Base-by-base conservation (phyloP, 768 basidiomycete species). In the Paxillus ammoniavirescens region DNA sequence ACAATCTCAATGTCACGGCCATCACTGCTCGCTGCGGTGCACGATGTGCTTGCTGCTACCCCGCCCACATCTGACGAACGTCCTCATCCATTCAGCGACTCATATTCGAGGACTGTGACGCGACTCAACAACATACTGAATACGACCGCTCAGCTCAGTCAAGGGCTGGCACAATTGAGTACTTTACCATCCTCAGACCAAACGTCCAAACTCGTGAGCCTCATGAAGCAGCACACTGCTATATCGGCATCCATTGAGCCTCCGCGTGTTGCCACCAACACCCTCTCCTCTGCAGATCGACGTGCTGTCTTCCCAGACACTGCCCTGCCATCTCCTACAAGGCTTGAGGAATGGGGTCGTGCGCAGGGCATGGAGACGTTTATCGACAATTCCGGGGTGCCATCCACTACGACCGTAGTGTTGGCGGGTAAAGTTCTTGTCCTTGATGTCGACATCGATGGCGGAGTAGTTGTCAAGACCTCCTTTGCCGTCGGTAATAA, bases 391-490 rank as follows among this genome's bases (percentile, higher is more conserved):
- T 78, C 77, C 54, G 79, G 78, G 14, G 37, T 54, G 14, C 59
- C 64, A n/a, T 45, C 61, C 42, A 72, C 73, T 23, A 72, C 78
- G 38, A 84, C 78, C 0, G 71, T 89, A 37, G 78, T 86, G 17
- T 77, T 91, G 36, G 90, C 83, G 4, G 90, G 90, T 2, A 89
- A 89, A 65, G 83, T 90, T n/a, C 72, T 92, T 9, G 89, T 91
- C 33, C 71, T 91, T 50, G 90, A 92, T 64, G 77, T 91, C 54
- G 85, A 89, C 59, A 79, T 92, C 57, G 68, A 71, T 12, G 68
- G 61, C 44, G 55, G 56, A 26, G 76, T 79, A 0, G 78, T 73
- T 38, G 81, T 89, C 59, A 91, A 89, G 65, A 88, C 86, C 2
- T 84, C 87, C 8, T 90, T 87, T 66, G 90, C 87, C 1, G 76